Percentiles rank a stretch among this genome's conserved stretches.
phyloP scores from a whole-genome alignment of 148 eudicot species.

The Rhododendron kiyosumense region DNA sequence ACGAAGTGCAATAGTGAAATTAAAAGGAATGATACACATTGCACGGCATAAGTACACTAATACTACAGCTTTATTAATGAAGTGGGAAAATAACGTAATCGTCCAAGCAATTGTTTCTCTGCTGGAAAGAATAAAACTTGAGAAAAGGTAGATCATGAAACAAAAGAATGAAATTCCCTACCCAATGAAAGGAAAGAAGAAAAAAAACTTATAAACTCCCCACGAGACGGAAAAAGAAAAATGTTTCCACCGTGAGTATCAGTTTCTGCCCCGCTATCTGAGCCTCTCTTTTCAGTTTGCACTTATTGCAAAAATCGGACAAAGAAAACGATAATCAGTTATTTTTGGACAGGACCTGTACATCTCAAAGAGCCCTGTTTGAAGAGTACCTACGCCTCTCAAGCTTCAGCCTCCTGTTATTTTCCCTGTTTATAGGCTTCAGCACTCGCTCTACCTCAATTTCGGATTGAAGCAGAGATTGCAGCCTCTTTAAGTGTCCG shows the following conservation, averaged over 20 bases:
- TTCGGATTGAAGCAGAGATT: slow-evolving; percentile 53
- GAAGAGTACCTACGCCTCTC: slow-evolving; percentile 36
- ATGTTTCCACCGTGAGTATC: neutral
- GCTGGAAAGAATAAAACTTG: slow-evolving; percentile 2
- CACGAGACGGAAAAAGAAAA: slow-evolving; percentile 10
- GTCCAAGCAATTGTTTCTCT: neutral
- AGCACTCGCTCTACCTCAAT: slow-evolving; percentile 38
- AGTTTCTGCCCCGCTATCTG: neutral
- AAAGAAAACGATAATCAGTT: neutral
- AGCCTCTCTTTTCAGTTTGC: neutral
- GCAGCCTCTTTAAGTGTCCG: slow-evolving; percentile 62
- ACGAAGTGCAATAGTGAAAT: neutral
- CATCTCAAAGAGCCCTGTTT: slow-evolving; percentile 32
- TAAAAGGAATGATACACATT: neutral
- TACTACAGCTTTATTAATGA: neutral
- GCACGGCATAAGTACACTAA: neutral
- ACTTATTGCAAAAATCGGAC: neutral
- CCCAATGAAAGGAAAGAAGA: neutral
- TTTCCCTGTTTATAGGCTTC: slow-evolving; percentile 43
- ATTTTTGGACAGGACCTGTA: slow-evolving; percentile 7
- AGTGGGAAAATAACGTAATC: neutral
- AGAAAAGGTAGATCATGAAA: neutral
- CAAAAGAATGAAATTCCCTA: neutral
- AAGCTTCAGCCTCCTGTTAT: slow-evolving; percentile 32
- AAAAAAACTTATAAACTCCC: neutral